Base-by-base conservation (phyloP, 768 basidiomycete species). In the Leucocoprinus sp. region DNA sequence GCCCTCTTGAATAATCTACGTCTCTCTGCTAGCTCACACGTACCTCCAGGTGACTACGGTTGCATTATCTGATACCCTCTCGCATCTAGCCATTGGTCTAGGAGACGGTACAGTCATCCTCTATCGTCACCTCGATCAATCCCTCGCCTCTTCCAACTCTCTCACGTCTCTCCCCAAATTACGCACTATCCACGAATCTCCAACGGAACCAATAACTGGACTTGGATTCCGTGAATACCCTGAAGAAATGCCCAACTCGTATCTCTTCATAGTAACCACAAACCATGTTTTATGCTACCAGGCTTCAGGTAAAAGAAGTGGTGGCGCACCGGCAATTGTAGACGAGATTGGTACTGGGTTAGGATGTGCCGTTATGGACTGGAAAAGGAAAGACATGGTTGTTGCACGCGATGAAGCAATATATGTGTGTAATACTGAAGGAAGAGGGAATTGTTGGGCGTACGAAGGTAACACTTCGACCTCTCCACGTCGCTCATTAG, bases 61-160 rank as follows among this genome's bases (percentile, higher is more conserved):
- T 33, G 88, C 93, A 0, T 67, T 93, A 17, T 86, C 93, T 0
- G 65, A 78, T 5, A 74, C 75, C 14, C 70, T 96, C 3, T 78
- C 87, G 0, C 88, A 93, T 60, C 78, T 99, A 19, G 84, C 93
- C 5, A 76, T 98, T 31, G 96, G 93, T 11, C 76, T 98, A n/a
- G 92, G 82, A 5, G 93, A 97, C 57, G 96, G 96, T 19, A 88
- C 88, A 0, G 93, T 96, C 12, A 72, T 98, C 7, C 71, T 96
- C 12, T 95, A 90, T 60, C 80, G 90, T 5, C 90, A 97, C 57
- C 70, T 97, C 15, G 84, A 93, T 60, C 93, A 97, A 59, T 92
- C 92, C 1, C 70, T 95, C 26, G 74, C 82, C 2, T 78, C 87
- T 37, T 78, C 82, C 8, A 64, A 71, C 14, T 74, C 84, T 4